A percentile compares a stretch with the other conserved stretches of the same genome.
phyloP scores from a whole-genome alignment of 2,329 filamentous ascomycete genomes.

The Periconia sp. region DNA sequence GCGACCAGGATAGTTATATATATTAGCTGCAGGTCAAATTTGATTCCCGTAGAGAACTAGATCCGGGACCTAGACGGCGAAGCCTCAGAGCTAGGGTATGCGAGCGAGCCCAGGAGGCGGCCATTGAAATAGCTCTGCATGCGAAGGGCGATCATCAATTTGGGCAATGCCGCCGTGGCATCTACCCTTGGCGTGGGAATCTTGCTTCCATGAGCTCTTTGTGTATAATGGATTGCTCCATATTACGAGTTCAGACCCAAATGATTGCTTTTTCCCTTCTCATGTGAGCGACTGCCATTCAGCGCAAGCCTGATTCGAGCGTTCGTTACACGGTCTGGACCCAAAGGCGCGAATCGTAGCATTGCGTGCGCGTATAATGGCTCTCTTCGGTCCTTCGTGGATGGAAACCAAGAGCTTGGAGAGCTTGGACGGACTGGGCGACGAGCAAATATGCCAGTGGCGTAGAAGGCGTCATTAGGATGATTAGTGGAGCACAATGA shows the following conservation, averaged over 20 bases:
- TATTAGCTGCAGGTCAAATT: slow-evolving; percentile 10
- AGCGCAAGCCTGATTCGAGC: too few relatives aligned
- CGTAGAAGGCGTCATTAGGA: too few relatives aligned
- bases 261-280: slow-evolving; percentile 12
- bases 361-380: slow-evolving; percentile 27
- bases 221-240: slow-evolving; percentile 11
- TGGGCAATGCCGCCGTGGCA: slow-evolving; percentile 6
- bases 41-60: slow-evolving; percentile 17
- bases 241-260: background rate
- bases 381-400: slow-evolving; percentile 24
- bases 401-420: slow-evolving; percentile 33
- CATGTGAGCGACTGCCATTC: too few relatives aligned
- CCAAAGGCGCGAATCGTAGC: slow-evolving; percentile 13
- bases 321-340: slow-evolving; percentile 13
- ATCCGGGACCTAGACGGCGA: slow-evolving; percentile 4
- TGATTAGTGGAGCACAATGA: too few relatives aligned
- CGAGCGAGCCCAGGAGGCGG: slow-evolving; percentile 4
- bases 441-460: too few relatives aligned
- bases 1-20: slow-evolving; percentile 20
- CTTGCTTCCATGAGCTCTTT: background rate
- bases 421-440: too few relatives aligned
- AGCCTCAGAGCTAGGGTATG: slow-evolving; percentile 6
- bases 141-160: slow-evolving; percentile 8
- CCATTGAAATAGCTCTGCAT: slow-evolving; percentile 6
- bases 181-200: slow-evolving; percentile 12